These are phyloP conservation scores for Alisma plantagoaquatica DNA, from an alignment of 106 monocot genomes.

Conservation along the genomic window DNA sequence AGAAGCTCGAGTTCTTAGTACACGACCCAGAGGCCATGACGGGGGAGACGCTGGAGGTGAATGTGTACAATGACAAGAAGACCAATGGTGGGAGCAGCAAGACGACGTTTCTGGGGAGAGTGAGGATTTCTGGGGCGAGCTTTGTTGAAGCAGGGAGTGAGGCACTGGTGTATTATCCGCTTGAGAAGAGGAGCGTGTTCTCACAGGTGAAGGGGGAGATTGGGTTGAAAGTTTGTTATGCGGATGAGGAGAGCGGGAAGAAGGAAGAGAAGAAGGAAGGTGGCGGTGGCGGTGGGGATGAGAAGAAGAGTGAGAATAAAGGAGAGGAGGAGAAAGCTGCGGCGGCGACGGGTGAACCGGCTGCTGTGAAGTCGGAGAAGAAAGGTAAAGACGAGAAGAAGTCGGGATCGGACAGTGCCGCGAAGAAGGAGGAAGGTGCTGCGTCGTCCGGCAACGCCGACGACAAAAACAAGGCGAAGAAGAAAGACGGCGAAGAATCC, in stretches of 20 bases:
- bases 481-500: neutral
- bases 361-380: neutral
- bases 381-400: conserved; percentile 22
- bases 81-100: conserved; percentile 23
- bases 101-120: conserved; percentile 62
- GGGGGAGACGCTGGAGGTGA: conserved; percentile 60
- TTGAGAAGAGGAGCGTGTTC: conserved; percentile 94
- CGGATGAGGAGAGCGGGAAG: conserved; percentile 37
- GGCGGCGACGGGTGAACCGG: too few relatives aligned
- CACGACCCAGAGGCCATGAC: conserved; percentile 59
- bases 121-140: conserved; percentile 60
- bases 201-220: conserved; percentile 94
- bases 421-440: conserved; percentile 6
- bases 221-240: conserved; percentile 57
- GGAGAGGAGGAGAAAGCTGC: conserved; percentile 1
- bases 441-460: too few relatives aligned
- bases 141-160: conserved; percentile 44
- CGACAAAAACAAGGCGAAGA: neutral
- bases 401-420: conserved; percentile 4
- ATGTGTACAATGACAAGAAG: conserved; percentile 91
- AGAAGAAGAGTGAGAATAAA: neutral
- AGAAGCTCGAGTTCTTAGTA: conserved; percentile 79
- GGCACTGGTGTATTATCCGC: conserved; percentile 62
- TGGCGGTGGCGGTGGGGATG: neutral
- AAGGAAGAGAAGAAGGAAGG: conserved; percentile 9